Evolutionary conservation across 2,329 filamentous ascomycete genomes (phyloP).

Genomic region (Nigrospora oryzae): DNA sequence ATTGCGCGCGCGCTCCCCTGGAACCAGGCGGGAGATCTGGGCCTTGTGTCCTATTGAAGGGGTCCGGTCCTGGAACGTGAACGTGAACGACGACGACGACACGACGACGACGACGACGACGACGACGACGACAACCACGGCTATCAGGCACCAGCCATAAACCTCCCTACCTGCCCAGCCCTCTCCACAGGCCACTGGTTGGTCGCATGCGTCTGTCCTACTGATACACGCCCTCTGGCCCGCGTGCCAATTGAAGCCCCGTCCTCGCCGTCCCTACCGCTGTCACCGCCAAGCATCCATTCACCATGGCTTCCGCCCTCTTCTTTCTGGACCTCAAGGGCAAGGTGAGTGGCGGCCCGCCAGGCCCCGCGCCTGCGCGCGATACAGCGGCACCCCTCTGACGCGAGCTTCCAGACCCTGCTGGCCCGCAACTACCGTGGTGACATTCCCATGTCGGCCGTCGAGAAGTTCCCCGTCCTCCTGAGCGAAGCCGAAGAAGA

Average conservation of each 20-base stretch:
- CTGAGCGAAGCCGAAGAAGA: slow-evolving; percentile 99
- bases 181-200: background rate
- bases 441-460: slow-evolving; percentile 97
- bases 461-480: slow-evolving; percentile 94
- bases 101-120: too few relatives aligned
- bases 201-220: slow-evolving; percentile 9
- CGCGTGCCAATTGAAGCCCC: slow-evolving; percentile 19
- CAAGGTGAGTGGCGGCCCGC: slow-evolving; percentile 58
- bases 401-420: slow-evolving; percentile 62
- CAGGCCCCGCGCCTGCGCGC: background rate
- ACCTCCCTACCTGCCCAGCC: slow-evolving; percentile 4
- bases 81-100: too few relatives aligned
- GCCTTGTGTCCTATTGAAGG: too few relatives aligned
- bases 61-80: too few relatives aligned
- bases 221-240: slow-evolving; percentile 12
- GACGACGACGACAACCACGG: background rate
- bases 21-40: too few relatives aligned
- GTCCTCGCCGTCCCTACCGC: slow-evolving; percentile 15
- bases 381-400: background rate
- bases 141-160: slow-evolving; percentile 3
- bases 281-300: slow-evolving; percentile 8
- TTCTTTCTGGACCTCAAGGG: slow-evolving; percentile 99
- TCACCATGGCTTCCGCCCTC: slow-evolving; percentile 84
- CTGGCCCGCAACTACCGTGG: slow-evolving; percentile 96
- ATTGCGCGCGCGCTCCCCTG: too few relatives aligned